Base-by-base conservation (phyloP, 805 yeast genomes). In the Torulaspora gathmanii region DNA sequence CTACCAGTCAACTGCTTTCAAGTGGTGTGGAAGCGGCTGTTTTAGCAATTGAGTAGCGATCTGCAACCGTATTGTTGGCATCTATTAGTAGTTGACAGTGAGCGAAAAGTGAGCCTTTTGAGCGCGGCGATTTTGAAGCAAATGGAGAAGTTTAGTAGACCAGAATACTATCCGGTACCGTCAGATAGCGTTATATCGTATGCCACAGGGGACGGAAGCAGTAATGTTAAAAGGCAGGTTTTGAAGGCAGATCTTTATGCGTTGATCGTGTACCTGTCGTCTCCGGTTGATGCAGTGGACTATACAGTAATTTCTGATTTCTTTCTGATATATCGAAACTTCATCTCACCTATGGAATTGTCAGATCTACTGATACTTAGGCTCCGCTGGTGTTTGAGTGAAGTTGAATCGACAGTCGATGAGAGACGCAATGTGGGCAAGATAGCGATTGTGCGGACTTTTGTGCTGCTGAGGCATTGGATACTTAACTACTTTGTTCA, bases 381-480 rank as follows among this genome's bases (percentile, higher is more conserved):
- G 42, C 68, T 88, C 29, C 71, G 78, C 9, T 87, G 96, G 95
- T 78, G 88, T 19, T 64, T 85, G 20, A 74, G 72, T 16, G 58
- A 59, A 16, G 57, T 67, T 9, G 49, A 46, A 6, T 28, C 45
- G 30, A 42, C 13, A 17, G 26, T 30, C 22, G 29, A 37, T 10
- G 55, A 58, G n/a, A 58, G 57, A 33, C 57, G 60, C 9, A 73
- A 72, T 48, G 58, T 74, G 3, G 95, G 95, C 1, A 76, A 81
- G 47, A 70, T 84, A 36, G 82, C 83, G 1, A 70, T 86, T 10
- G 75, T 90, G 29, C 73, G 98, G 56, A 83, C 95, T 0, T 91
- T 90, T 69, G 96, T 87, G 22, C 81, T 85, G 23, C 55, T 93
- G 34, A 77, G 97, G 57, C 95, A 87, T 68, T 91, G 98, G 95